A percentile compares a stretch with the other conserved stretches of the same genome.
These are phyloP conservation scores for Corylus americana DNA, from an alignment of 306 rosid species.

Conservation along the genomic window DNA sequence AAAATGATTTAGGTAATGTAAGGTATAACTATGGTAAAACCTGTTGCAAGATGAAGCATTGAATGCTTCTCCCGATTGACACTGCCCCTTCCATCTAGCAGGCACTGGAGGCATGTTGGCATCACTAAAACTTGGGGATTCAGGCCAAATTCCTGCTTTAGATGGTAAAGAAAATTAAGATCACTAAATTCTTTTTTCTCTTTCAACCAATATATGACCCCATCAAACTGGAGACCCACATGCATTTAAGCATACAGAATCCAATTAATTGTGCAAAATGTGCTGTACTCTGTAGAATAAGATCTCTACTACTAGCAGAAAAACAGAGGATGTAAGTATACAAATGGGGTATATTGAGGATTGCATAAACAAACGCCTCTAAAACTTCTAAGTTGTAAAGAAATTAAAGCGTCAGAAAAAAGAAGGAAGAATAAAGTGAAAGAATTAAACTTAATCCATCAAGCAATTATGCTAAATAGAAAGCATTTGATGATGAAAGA, in stretches of 20 bases:
- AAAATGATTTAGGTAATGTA: conserved; percentile 15
- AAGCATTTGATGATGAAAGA: neutral
- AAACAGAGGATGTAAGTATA: conserved; percentile 5
- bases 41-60: conserved; percentile 79
- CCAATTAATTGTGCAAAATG: neutral
- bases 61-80: conserved; percentile 78
- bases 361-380: neutral
- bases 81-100: conserved; percentile 60
- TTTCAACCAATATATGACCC: neutral
- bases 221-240: conserved; percentile 3
- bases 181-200: neutral
- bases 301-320: neutral
- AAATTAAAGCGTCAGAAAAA: neutral
- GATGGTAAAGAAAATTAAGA: conserved; percentile 21
- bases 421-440: neutral
- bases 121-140: conserved; percentile 75
- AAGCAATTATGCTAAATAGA: neutral
- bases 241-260: conserved; percentile 7
- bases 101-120: conserved; percentile 72
- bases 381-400: neutral
- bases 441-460: neutral
- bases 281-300: conserved; percentile 1
- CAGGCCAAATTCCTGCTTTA: conserved; percentile 81
- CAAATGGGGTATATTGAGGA: neutral
- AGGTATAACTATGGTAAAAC: conserved; percentile 38